phyloP scores from a whole-genome alignment of 352 stramenopile species.

The Phytopythium chamaehyphon region DNA sequence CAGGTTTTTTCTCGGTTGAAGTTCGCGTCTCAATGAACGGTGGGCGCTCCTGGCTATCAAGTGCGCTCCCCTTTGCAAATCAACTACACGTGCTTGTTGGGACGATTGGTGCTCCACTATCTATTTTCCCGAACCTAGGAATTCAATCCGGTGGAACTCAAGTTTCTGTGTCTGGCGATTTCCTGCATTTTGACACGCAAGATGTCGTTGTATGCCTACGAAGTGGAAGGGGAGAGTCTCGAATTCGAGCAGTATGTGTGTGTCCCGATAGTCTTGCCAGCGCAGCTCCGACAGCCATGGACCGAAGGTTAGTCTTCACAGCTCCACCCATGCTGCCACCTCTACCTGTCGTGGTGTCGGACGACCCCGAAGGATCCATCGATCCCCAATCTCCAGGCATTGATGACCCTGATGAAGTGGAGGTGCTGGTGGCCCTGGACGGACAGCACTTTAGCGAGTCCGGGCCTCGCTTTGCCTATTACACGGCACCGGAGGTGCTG shows the following conservation, averaged over 20 bases:
- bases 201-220: conserved; percentile 42
- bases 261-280: conserved; percentile 3
- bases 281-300: conserved; percentile 6
- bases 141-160: conserved; percentile 40
- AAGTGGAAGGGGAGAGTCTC: conserved; percentile 31
- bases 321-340: conserved; percentile 25
- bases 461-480: conserved; percentile 26
- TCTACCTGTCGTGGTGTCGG: conserved; percentile 21
- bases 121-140: conserved; percentile 31
- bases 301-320: conserved; percentile 39
- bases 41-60: conserved; percentile 27
- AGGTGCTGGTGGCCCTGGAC: conserved; percentile 50
- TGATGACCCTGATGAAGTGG: conserved; percentile 47
- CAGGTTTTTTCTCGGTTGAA: conserved; percentile 20
- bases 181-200: conserved; percentile 57
- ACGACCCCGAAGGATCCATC: conserved; percentile 11
- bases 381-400: conserved; percentile 23
- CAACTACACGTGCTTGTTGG: conserved; percentile 25
- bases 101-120: conserved; percentile 24
- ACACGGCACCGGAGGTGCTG: conserved; percentile 2
- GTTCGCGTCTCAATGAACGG: conserved; percentile 52
- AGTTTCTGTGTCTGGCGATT: conserved; percentile 40
- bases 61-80: conserved; percentile 4
- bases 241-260: conserved; percentile 29
- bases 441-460: conserved; percentile 38